Evolutionary conservation across 2,329 filamentous ascomycete genomes (phyloP), one percentile per base, ranked within the genome.

Genomic region (Penicillium psychrosexuale): DNA sequence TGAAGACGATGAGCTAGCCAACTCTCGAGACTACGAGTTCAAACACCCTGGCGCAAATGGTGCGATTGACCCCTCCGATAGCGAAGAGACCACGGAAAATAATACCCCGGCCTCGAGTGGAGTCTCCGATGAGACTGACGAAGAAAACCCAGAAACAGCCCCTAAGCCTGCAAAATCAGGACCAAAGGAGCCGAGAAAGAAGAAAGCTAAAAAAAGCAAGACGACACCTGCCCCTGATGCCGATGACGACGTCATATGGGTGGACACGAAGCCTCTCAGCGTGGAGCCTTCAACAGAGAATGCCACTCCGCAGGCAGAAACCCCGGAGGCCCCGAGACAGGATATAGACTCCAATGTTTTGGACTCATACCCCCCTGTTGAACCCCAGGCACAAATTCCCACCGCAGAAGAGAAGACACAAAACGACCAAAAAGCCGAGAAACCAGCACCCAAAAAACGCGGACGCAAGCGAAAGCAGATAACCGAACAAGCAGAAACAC

Each of bases 141-240:
- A 51, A 51, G 34, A 55, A 17, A 19, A 51, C 22, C 15, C 40
- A 55, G 52, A 28, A 45, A 37, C 49, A 34, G 31, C 37, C 24
- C 39, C 13, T 11, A 51, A 55, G 27, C 34, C 43, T n/a, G 19
- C 17, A 8, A 57, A 62, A 11, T 1, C 53, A 44, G 45, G 44
- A 5, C 8, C 51, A 65, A 74, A 56, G 61, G 72, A 56, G 44
- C 59, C 55, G 55, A 76, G 57, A 67, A 80, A 74, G 72, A 76
- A 69, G 59, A 77, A 75, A 47, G 48, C 70, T 19, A 80, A 77
- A 62, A 72, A 78, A 55, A 71, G 72, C 36, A 78, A 77, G 55
- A 74, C 73, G 5, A 73, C 69, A 0, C 74, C 73, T 5, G 63
- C 67, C 4, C 58, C 67, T 5, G 70, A 68, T 44, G 57, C 69